Evolutionary conservation across 1,284 basidiomycete species (phyloP).

Genomic region (Sanghuangporus weigelae): DNA sequence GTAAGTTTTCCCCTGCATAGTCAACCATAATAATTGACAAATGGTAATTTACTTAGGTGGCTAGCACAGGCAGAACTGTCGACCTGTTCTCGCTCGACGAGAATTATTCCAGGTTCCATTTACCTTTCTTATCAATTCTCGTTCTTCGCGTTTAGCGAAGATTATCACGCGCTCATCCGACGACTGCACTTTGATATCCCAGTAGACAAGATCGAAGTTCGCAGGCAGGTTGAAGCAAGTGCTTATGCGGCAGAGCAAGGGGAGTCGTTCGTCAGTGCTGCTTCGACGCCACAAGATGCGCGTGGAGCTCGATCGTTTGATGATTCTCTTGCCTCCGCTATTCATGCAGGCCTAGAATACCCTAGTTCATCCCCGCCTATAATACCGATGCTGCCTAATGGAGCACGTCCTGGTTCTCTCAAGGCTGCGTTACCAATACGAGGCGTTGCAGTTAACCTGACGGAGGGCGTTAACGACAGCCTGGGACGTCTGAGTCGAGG

Average conservation of each 20-base stretch:
- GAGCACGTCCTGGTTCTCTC: conserved; percentile 42
- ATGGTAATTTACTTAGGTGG: conserved; percentile 38
- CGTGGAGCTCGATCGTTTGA: conserved; percentile 54
- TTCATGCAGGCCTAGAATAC: conserved; percentile 59
- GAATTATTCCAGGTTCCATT: conserved; percentile 62
- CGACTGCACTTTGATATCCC: conserved; percentile 59
- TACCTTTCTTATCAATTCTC: conserved; percentile 80
- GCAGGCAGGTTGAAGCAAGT: conserved; percentile 65
- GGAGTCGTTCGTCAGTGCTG: conserved; percentile 53
- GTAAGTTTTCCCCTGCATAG: conserved; percentile 15
- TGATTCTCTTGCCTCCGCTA: conserved; percentile 69
- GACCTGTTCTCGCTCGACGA: conserved; percentile 54
- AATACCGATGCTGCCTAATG: conserved; percentile 79
- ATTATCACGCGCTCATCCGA: conserved; percentile 75
- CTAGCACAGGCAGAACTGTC: conserved; percentile 77
- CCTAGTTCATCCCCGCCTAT: conserved; percentile 40
- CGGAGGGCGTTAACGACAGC: conserved; percentile 56
- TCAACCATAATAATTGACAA: neutral
- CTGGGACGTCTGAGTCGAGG: conserved; percentile 49
- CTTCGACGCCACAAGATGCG: conserved; percentile 34
- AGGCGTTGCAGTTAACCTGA: conserved; percentile 39
- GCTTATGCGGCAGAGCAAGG: conserved; percentile 35
- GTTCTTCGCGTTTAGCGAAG: conserved; percentile 70
- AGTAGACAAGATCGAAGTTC: conserved; percentile 60
- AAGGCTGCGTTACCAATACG: conserved; percentile 53